Conservation (phyloP, 78 protist genomes). For the Polysphondylium violaceum region DNA sequence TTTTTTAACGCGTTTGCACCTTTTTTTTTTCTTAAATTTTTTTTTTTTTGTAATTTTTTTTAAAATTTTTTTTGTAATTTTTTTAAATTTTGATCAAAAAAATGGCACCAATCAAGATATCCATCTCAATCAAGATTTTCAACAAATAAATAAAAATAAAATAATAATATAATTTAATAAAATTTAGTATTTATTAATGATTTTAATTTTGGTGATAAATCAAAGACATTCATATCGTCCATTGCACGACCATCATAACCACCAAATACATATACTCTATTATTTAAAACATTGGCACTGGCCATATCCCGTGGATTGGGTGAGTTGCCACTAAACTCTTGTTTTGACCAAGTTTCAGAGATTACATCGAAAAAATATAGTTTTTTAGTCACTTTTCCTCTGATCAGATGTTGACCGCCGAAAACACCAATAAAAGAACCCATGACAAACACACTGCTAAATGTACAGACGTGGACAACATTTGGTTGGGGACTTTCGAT, state of each 20-base stretch:
- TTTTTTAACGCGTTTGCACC: too few relatives aligned
- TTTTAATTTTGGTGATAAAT: conserved; percentile 20
- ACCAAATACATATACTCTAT: conserved; percentile 70
- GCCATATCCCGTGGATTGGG: conserved; percentile 79
- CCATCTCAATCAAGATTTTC: neutral
- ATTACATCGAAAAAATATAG: conserved; percentile 57
- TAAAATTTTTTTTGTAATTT: neutral
- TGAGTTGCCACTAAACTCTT: neutral
- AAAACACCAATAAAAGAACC: conserved; percentile 53
- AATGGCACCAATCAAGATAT: too few relatives aligned
- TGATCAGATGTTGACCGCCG: conserved; percentile 73
- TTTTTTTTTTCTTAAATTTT: neutral
- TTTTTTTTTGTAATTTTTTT: neutral
- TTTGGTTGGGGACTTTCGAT: neutral
- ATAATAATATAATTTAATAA: conserved; percentile 1
- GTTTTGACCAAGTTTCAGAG: conserved; percentile 54
- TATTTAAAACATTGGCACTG: conserved; percentile 52
- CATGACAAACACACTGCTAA: conserved; percentile 55
- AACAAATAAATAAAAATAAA: neutral
- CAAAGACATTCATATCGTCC: conserved; percentile 68
- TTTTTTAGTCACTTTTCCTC: conserved; percentile 66
- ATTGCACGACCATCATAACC: conserved; percentile 80
- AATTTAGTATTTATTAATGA: conserved; percentile 3
- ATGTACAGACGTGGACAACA: conserved; percentile 67
- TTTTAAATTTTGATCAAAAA: neutral